Percentiles rank a stretch among this genome's conserved stretches.
phyloP scores from a whole-genome alignment of 192 early-diverging fungal species.

The Cladochytrium replicatum region DNA sequence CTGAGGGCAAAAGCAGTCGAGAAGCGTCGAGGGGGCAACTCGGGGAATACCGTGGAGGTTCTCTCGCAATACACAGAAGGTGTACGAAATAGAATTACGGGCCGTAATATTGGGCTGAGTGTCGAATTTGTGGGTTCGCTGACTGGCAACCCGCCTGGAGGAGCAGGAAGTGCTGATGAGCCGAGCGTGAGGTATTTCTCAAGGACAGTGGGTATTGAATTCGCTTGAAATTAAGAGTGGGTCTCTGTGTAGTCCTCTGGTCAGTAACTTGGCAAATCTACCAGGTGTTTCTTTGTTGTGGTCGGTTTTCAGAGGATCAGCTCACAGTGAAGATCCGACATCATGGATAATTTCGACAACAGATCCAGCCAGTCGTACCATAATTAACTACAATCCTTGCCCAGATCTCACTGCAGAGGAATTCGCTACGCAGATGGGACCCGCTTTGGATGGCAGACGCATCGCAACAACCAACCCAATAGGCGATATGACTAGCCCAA shows the following conservation, averaged over 20 bases:
- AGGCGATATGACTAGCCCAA: slow-evolving; percentile 7
- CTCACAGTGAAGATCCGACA: slow-evolving; percentile 21
- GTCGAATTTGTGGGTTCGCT: too few relatives aligned
- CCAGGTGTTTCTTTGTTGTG: slow-evolving; percentile 6
- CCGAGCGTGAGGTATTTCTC: too few relatives aligned
- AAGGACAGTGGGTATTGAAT: too few relatives aligned
- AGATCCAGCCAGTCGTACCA: slow-evolving; percentile 42
- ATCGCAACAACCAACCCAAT: too few relatives aligned
- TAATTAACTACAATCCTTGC: slow-evolving; percentile 51
- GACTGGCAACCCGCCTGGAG: too few relatives aligned
- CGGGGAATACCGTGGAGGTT: slow-evolving; percentile 45
- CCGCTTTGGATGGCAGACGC: slow-evolving; percentile 26
- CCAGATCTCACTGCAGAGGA: slow-evolving; percentile 50
- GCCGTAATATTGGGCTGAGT: too few relatives aligned
- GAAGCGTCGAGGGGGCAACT: slow-evolving; percentile 55
- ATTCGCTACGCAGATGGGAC: slow-evolving; percentile 39
- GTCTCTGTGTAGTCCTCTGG: too few relatives aligned
- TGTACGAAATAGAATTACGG: too few relatives aligned
- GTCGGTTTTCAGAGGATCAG: slow-evolving; percentile 14
- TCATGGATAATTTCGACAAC: slow-evolving; percentile 51
- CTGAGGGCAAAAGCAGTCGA: slow-evolving; percentile 44
- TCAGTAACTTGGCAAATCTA: slow-evolving; percentile 1
- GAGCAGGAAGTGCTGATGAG: too few relatives aligned
- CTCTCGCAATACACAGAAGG: slow-evolving; percentile 49
- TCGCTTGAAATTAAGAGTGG: too few relatives aligned